These are phyloP conservation scores for Alternaria sp. DNA, from an alignment of 2,329 filamentous ascomycete species.

Conservation along the genomic window DNA sequence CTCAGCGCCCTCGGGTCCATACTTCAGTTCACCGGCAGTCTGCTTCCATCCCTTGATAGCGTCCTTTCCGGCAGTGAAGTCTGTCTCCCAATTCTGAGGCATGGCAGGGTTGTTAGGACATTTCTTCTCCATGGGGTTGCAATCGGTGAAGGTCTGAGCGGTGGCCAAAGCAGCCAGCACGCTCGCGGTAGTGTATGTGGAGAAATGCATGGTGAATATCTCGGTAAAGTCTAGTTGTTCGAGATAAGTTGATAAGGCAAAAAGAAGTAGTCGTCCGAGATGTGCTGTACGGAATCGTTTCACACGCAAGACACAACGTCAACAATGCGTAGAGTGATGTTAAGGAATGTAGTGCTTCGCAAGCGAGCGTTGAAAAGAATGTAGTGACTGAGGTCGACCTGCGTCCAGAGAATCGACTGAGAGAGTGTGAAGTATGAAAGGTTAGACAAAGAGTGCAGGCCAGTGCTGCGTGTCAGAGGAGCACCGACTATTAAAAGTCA, in stretches of 20 bases:
- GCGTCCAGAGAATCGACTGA: conserved; percentile 31
- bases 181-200: conserved; percentile 32
- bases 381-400: conserved; percentile 40
- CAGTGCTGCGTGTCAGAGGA: conserved; percentile 18
- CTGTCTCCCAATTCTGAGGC: conserved; percentile 48
- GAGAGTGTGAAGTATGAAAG: conserved; percentile 36
- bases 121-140: conserved; percentile 52
- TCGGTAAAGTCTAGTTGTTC: conserved; percentile 15
- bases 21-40: conserved; percentile 53
- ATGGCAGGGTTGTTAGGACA: conserved; percentile 55
- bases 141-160: conserved; percentile 55
- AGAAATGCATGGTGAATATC: conserved; percentile 36
- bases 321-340: conserved; percentile 21
- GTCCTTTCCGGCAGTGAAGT: conserved; percentile 52
- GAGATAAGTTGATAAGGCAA: background rate
- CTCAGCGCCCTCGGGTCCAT: conserved; percentile 53
- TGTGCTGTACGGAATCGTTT: conserved; percentile 10
- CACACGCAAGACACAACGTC: conserved; percentile 18
- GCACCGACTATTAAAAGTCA: conserved; percentile 35
- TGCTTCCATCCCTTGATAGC: conserved; percentile 48
- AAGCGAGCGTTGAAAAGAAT: conserved; percentile 31
- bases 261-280: conserved; percentile 37
- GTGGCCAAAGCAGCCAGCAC: conserved; percentile 42
- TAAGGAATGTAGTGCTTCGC: conserved; percentile 38
- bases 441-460: conserved; percentile 34